Evolutionary conservation across 2,329 filamentous ascomycete genomes (phyloP).

Genomic region (Colletotrichum ledebouriae): DNA sequence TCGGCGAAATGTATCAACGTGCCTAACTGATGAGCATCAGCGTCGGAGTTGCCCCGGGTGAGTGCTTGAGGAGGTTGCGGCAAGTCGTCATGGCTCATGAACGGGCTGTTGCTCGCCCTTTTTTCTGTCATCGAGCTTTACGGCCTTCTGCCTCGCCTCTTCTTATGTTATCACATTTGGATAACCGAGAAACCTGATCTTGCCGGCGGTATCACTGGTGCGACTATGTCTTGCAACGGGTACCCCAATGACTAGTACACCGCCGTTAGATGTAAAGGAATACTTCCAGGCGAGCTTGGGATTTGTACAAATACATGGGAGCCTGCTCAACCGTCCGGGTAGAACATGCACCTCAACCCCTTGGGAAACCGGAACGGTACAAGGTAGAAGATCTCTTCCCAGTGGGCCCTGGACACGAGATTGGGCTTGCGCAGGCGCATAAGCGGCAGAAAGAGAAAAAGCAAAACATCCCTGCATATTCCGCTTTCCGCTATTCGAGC

Average conservation of each 20-base stretch:
- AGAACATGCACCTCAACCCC: neutral
- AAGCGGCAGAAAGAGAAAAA: conserved; percentile 6
- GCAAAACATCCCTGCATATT: conserved; percentile 10
- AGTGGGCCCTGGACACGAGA: neutral
- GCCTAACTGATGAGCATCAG: neutral
- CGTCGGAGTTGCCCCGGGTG: neutral
- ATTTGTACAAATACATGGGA: neutral
- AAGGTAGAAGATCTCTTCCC: neutral
- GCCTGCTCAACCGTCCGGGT: too few relatives aligned
- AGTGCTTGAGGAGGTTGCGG: conserved; percentile 4
- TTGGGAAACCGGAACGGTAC: neutral
- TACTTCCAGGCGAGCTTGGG: too few relatives aligned
- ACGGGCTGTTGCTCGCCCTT: too few relatives aligned
- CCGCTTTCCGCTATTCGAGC: neutral
- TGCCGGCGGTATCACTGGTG: neutral
- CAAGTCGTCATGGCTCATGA: too few relatives aligned
- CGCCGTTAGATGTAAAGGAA: neutral
- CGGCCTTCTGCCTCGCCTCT: neutral
- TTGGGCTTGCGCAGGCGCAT: neutral
- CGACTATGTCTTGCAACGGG: too few relatives aligned
- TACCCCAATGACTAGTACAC: neutral
- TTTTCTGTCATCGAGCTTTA: neutral
- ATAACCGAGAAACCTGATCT: neutral
- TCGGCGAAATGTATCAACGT: too few relatives aligned
- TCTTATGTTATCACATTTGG: neutral